Evolutionary conservation across 2,329 filamentous ascomycete genomes (phyloP).

Genomic region (Scytalidium sp.): DNA sequence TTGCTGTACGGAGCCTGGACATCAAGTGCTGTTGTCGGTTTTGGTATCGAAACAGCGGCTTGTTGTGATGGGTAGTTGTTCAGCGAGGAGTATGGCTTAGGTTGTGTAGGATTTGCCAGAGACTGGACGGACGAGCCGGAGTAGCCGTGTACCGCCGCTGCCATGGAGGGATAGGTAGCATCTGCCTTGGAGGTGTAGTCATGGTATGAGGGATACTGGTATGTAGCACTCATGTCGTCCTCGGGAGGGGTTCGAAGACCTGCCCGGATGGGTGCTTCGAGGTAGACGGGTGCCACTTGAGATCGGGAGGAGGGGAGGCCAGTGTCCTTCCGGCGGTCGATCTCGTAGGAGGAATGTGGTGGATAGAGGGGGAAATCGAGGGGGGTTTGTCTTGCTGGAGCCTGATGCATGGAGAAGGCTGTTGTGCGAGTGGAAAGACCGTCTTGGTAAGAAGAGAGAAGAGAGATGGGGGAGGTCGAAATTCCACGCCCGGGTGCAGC

Average conservation of each 20-base stretch:
- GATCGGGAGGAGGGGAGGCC: constrained; percentile 7
- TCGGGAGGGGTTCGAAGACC: constrained; percentile 49
- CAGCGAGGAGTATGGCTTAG: constrained; percentile 13
- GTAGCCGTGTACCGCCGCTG: constrained; percentile 7
- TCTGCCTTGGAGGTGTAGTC: constrained; percentile 41
- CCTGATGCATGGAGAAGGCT: constrained; percentile 29
- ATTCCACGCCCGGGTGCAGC: not conserved
- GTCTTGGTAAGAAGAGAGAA: constrained; percentile 3
- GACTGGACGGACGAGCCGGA: constrained; percentile 8
- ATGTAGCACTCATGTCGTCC: constrained; percentile 51
- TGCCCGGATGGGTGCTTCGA: constrained; percentile 22
- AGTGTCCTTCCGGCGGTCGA: constrained; percentile 20
- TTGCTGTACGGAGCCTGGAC: constrained; percentile 10
- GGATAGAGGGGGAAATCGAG: constrained; percentile 24
- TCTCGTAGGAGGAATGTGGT: constrained; percentile 9
- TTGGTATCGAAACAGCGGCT: not conserved
- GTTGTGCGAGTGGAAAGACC: not conserved
- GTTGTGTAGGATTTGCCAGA: constrained; percentile 7
- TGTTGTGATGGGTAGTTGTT: constrained; percentile 7
- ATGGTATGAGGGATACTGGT: constrained; percentile 42
- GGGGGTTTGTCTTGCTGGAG: constrained; percentile 22
- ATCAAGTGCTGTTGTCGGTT: constrained; percentile 32
- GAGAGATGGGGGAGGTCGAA: constrained; percentile 13
- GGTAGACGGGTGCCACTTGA: constrained; percentile 17
- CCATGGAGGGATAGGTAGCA: constrained; percentile 24